Evolutionary conservation across 2,329 filamentous ascomycete species (phyloP).

Genomic region (Stemphylium lycopersici): DNA sequence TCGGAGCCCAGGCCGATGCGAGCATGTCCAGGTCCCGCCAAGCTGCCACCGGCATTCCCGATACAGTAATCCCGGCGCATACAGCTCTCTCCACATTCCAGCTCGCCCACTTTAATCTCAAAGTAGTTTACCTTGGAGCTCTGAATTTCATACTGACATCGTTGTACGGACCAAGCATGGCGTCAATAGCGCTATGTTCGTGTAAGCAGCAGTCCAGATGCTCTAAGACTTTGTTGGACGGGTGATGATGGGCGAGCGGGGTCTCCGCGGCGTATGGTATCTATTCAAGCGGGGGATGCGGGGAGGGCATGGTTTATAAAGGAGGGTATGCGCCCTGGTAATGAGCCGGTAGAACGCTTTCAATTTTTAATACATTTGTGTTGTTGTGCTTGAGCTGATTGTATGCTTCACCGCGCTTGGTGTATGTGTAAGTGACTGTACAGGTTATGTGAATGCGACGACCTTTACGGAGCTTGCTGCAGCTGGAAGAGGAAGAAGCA

Average conservation of each 20-base stretch:
- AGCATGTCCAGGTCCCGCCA: constrained; percentile 1
- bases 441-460: background rate
- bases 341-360: background rate
- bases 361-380: background rate
- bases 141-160: background rate
- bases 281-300: constrained; percentile 31
- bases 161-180: constrained; percentile 3
- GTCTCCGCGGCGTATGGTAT: constrained; percentile 11
- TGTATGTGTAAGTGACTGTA: background rate
- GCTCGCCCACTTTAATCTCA: constrained; percentile 12
- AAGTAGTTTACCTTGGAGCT: constrained; percentile 25
- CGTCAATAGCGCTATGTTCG: background rate
- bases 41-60: constrained; percentile 20
- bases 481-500: background rate
- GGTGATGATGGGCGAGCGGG: constrained; percentile 10
- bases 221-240: background rate
- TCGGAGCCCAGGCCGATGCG: constrained; percentile 25
- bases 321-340: constrained; percentile 14
- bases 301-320: constrained; percentile 30
- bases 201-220: background rate
- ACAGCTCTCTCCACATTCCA: constrained; percentile 4
- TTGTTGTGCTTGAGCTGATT: too few species aligned
- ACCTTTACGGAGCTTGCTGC: background rate
- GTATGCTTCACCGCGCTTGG: background rate
- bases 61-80: constrained; percentile 31